Evolutionary conservation across 2,329 filamentous ascomycete genomes (phyloP), one percentile per base, ranked within the genome.

Genomic region (Sporothrix pseudoabietina): DNA sequence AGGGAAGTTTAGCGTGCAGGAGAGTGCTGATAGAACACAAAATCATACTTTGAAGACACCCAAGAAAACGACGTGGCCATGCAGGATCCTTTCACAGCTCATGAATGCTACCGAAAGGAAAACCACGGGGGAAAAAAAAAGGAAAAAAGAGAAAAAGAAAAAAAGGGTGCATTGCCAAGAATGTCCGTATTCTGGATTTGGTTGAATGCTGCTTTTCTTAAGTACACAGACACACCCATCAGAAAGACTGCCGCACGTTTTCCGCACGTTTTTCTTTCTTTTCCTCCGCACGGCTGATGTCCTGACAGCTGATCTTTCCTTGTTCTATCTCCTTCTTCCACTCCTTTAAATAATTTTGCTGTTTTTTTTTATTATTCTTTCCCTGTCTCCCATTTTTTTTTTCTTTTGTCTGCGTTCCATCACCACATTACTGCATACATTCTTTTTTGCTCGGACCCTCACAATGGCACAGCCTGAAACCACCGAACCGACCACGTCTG

Each of bases 401-500:
- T 59, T 26, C 39, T 65, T 47, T 49, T 44, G 4, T 30, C 12
- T 3, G n/a, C 5, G 19, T 16, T 32, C 8, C 41, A 9, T 32
- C 44, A 16, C 44, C 12, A 16, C 39, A 47, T 16, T 4, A 26
- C 6, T 68, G 41, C 63, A 68, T 22, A 52, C 22, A 47, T 39
- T 66, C 39, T 10, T 26, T 26, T 26, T 22, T 30, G 63, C 41
- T 49, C 44, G 41, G 63, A 49, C 44, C 35, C 12, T 44, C 8
- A 14, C 63, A 32, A 68, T 68, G 63, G 63, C 63, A 49, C 44
- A 22, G 19, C 26, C 14, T 52, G 44, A 65, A 65, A 65, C 61
- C 19, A 65, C 35, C 19, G 61, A 68, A 32, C 63, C 63, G 22
- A 49, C 63, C 14, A 49, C 41, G 41, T 41, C 32, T 14, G 30